phyloP scores from a whole-genome alignment of 805 yeast species.

The Kluyveromyces nonfermentans region DNA sequence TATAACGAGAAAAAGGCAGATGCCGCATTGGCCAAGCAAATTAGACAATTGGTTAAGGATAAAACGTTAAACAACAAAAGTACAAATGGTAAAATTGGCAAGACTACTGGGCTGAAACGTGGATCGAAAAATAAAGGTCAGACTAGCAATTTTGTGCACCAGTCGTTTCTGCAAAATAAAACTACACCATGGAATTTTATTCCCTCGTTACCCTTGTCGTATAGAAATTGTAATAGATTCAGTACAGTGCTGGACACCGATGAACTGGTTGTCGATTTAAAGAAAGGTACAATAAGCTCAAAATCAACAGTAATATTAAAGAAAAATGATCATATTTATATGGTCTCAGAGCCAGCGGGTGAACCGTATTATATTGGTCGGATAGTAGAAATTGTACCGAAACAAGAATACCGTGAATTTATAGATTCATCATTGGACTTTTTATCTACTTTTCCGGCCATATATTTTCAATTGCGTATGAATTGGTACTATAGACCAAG shows the following conservation, averaged over 20 bases:
- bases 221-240: slow-evolving; percentile 25
- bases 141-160: slow-evolving; percentile 11
- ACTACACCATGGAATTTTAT: slow-evolving; percentile 23
- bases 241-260: slow-evolving; percentile 32
- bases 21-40: slow-evolving; percentile 14
- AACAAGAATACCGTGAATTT: slow-evolving; percentile 12
- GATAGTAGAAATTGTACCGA: slow-evolving; percentile 57
- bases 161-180: slow-evolving; percentile 19
- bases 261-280: slow-evolving; percentile 29
- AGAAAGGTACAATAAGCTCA: slow-evolving; percentile 20
- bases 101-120: not conserved
- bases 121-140: not conserved
- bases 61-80: not conserved
- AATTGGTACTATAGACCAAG: slow-evolving; percentile 91
- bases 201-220: slow-evolving; percentile 25
- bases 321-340: slow-evolving; percentile 55
- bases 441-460: slow-evolving; percentile 35
- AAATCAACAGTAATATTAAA: slow-evolving; percentile 15
- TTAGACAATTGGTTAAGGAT: slow-evolving; percentile 13
- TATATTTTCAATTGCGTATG: slow-evolving; percentile 51
- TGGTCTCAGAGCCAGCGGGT: slow-evolving; percentile 88
- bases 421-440: slow-evolving; percentile 9
- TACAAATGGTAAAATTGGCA: slow-evolving; percentile 3
- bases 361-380: slow-evolving; percentile 89
- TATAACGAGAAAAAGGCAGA: slow-evolving; percentile 24